Conservation (phyloP, 208 protist species). For the Leishmania tarentolae region DNA sequence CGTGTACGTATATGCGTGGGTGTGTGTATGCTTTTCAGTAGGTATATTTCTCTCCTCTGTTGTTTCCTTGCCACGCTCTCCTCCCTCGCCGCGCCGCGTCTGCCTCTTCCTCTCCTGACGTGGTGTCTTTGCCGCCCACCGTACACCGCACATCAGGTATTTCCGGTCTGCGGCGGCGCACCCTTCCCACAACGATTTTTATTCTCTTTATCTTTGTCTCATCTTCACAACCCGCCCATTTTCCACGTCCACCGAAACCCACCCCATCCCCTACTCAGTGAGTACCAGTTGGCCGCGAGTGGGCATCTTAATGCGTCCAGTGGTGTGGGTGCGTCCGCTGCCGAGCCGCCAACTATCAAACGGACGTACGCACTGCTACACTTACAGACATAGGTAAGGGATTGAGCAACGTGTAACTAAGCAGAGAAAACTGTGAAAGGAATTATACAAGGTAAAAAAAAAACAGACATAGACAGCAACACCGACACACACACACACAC, state of each 20-base stretch:
- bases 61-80: not conserved
- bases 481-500: not conserved
- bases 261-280: not conserved
- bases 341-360: not conserved
- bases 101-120: not conserved
- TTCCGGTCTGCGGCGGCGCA: not conserved
- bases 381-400: conserved; percentile 8
- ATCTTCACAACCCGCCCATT: not conserved
- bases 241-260: not conserved
- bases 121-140: not conserved
- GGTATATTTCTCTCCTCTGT: not conserved
- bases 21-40: not conserved
- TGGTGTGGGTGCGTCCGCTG: not conserved
- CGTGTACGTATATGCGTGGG: not conserved
- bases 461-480: not conserved
- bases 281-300: not conserved
- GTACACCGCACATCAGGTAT: not conserved
- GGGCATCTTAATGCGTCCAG: not conserved
- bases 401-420: not conserved
- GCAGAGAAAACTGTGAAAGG: not conserved
- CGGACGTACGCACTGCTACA: conserved; percentile 16
- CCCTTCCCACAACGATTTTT: not conserved
- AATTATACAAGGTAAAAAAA: not conserved
- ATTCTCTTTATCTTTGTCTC: not conserved
- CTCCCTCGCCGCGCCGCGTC: not conserved